These are phyloP conservation scores for Dothideomycetes sp. DNA, from an alignment of 2,329 filamentous ascomycete species.

Conservation along the genomic window DNA sequence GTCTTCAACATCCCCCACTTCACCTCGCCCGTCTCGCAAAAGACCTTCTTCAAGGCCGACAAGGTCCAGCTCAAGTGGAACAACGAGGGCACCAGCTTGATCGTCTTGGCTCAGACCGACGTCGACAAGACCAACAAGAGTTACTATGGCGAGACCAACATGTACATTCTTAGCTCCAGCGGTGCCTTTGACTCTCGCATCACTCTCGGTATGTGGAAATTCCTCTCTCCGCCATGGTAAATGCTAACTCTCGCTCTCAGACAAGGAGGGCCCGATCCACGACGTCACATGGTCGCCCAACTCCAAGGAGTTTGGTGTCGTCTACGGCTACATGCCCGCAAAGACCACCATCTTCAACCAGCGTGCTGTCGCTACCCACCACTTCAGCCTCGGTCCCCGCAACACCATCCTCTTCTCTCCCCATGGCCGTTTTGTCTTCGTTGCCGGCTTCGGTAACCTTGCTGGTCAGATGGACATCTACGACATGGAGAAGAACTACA, in stretches of 20 bases:
- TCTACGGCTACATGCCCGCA: constrained; percentile 98
- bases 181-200: constrained; percentile 89
- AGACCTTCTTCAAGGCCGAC: constrained; percentile 98
- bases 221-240: not conserved
- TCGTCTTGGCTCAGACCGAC: constrained; percentile 94
- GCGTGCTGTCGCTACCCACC: constrained; percentile 71
- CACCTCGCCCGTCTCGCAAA: constrained; percentile 74
- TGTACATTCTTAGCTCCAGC: constrained; percentile 88
- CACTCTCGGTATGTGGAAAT: constrained; percentile 48
- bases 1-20: constrained; percentile 92
- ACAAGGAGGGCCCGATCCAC: constrained; percentile 96
- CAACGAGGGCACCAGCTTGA: constrained; percentile 75
- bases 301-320: constrained; percentile 93
- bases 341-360: constrained; percentile 98
- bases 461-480: constrained; percentile 97
- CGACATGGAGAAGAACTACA: constrained; percentile 87
- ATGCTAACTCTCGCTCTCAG: constrained; percentile 33
- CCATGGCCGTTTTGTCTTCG: constrained; percentile 81
- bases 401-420: constrained; percentile 96
- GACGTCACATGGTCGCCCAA: constrained; percentile 98
- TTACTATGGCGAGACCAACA: constrained; percentile 96
- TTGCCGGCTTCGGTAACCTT: constrained; percentile 95
- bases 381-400: constrained; percentile 75
- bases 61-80: constrained; percentile 99
- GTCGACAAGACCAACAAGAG: constrained; percentile 98